phyloP scores from a whole-genome alignment of 495 filamentous ascomycete genomes.

The Aspergillus carlsbadensis region DNA sequence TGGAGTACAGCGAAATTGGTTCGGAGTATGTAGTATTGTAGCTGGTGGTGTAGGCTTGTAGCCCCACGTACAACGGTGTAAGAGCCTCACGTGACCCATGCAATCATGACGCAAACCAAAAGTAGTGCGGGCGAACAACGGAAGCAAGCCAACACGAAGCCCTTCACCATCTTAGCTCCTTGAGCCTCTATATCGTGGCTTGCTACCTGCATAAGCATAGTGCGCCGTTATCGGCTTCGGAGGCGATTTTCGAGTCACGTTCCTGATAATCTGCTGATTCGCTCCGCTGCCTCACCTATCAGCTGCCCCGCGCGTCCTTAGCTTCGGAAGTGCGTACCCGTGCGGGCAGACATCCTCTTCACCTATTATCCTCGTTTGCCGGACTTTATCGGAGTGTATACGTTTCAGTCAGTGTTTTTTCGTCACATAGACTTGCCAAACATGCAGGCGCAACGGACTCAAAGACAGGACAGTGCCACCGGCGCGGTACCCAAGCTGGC shows the following conservation, averaged over 20 bases:
- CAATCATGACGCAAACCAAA: slow-evolving; percentile 37
- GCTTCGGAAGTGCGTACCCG: neutral
- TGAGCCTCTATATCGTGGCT: slow-evolving; percentile 9
- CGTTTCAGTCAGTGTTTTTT: neutral
- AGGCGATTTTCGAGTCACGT: neutral
- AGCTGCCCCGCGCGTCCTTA: slow-evolving; percentile 9
- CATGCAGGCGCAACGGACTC: slow-evolving; percentile 28
- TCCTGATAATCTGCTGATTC: neutral
- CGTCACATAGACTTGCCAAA: slow-evolving; percentile 22
- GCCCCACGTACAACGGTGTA: neutral
- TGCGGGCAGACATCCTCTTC: slow-evolving; percentile 7
- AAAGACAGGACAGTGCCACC: slow-evolving; percentile 20
- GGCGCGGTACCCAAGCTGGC: slow-evolving; percentile 43
- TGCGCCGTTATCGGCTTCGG: neutral
- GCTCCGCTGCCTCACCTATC: neutral
- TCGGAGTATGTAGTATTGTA: neutral
- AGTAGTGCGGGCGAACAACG: slow-evolving; percentile 23
- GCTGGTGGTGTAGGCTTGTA: no score
- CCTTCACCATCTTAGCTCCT: slow-evolving; percentile 5
- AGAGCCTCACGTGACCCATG: slow-evolving; percentile 31
- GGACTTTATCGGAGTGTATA: neutral
- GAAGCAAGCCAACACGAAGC: slow-evolving; percentile 23
- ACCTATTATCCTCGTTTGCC: slow-evolving; percentile 1
- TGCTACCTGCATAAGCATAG: neutral
- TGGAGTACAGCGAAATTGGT: neutral